Conservation (phyloP, 345 rosid genomes). For the Linum usitatissimum region DNA sequence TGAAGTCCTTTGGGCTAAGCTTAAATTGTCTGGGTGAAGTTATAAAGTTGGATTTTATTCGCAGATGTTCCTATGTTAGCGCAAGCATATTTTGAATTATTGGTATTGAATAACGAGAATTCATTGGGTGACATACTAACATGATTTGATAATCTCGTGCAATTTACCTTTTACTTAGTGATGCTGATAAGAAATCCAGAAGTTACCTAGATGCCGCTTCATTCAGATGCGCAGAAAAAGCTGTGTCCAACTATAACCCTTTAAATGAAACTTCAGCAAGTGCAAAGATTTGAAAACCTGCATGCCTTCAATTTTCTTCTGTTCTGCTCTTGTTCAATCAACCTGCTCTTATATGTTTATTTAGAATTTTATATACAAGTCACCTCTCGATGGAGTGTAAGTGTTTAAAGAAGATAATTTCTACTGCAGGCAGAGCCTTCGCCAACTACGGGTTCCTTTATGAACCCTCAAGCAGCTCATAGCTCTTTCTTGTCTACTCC, state of each 20-base stretch:
- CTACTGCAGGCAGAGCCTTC: slow-evolving; percentile 79
- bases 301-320: slow-evolving; percentile 10
- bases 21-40: background rate
- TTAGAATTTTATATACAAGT: background rate
- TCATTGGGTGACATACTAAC: slow-evolving; percentile 12
- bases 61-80: slow-evolving; percentile 12
- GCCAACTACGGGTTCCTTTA: slow-evolving; percentile 85
- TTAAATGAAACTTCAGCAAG: slow-evolving; percentile 7
- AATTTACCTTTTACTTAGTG: slow-evolving; percentile 8
- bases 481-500: slow-evolving; percentile 29
- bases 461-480: slow-evolving; percentile 45
- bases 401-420: background rate
- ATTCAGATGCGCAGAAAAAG: background rate
- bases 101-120: slow-evolving; percentile 10
- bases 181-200: slow-evolving; percentile 10
- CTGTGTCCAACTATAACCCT: slow-evolving; percentile 5
- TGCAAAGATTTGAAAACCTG: slow-evolving; percentile 4
- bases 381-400: background rate
- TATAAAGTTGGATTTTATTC: background rate
- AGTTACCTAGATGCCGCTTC: slow-evolving; percentile 2
- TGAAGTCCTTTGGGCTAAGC: background rate
- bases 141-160: slow-evolving; percentile 11
- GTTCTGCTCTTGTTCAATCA: slow-evolving; percentile 2
- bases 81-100: slow-evolving; percentile 1
- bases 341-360: background rate